Conservation (phyloP, 2,329 filamentous ascomycete species). For the Cercospora sp. region DNA sequence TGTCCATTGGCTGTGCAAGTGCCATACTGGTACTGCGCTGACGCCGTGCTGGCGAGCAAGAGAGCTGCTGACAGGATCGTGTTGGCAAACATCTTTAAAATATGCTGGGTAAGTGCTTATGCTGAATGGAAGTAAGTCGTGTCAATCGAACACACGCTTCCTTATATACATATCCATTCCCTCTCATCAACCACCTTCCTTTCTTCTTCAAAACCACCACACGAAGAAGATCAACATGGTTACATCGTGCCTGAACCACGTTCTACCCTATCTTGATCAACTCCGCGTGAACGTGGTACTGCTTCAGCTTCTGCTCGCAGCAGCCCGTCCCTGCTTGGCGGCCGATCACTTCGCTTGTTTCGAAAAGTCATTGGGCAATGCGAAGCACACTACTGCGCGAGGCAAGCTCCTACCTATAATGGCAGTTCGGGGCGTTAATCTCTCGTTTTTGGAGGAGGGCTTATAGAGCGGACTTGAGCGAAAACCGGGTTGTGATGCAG, state of each 20-base stretch:
- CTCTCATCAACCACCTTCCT: background rate
- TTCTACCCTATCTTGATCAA: background rate
- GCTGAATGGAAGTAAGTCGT: background rate
- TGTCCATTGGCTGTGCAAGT: slow-evolving; percentile 17
- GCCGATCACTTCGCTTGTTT: slow-evolving; percentile 9
- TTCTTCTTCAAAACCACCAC: background rate
- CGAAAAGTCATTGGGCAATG: background rate
- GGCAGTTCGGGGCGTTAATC: slow-evolving; percentile 1
- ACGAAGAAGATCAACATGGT: slow-evolving; percentile 2
- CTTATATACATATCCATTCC: background rate
- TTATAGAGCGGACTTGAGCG: background rate
- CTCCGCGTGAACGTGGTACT: slow-evolving; percentile 7
- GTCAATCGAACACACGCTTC: background rate
- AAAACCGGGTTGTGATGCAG: background rate
- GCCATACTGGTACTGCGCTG: slow-evolving; percentile 16
- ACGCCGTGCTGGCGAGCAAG: background rate
- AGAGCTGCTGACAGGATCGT: background rate
- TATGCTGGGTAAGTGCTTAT: background rate
- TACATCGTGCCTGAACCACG: slow-evolving; percentile 2
- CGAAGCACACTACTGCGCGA: background rate
- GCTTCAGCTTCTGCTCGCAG: slow-evolving; percentile 1
- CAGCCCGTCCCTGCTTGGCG: slow-evolving; percentile 7
- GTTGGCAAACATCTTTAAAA: background rate
- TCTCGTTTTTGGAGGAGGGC: background rate
- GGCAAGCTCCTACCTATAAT: slow-evolving; percentile 3